phyloP scores from a whole-genome alignment of 768 basidiomycete species.

The Dacryopinax primogenitus region DNA sequence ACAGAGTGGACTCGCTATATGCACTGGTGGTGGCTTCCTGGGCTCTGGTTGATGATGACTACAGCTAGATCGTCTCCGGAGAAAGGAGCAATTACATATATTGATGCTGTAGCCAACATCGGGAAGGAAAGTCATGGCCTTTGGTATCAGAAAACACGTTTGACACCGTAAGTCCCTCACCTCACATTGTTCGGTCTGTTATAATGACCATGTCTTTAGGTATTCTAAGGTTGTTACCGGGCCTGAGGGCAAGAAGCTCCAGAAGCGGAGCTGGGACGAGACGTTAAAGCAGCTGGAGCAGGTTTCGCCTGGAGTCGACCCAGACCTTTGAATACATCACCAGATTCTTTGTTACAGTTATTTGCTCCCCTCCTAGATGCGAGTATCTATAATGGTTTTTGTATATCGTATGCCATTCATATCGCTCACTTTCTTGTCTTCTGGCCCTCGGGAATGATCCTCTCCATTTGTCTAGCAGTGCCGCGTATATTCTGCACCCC shows the following conservation, averaged over 20 bases:
- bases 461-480: too few species aligned
- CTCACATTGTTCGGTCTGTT: too few species aligned
- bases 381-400: too few species aligned
- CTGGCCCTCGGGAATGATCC: too few species aligned
- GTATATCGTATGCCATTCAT: too few species aligned
- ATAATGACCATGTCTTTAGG: too few species aligned
- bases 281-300: not conserved
- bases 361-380: too few species aligned
- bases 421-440: too few species aligned
- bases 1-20: not conserved
- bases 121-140: constrained; percentile 5
- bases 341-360: too few species aligned
- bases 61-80: not conserved
- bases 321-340: not conserved
- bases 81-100: not conserved
- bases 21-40: not conserved
- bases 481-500: too few species aligned
- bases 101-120: not conserved
- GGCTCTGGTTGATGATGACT: not conserved
- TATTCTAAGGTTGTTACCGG: too few species aligned
- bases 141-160: not conserved
- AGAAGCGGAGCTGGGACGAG: not conserved
- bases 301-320: not conserved
- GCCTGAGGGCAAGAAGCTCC: not conserved
- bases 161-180: not conserved